These are phyloP conservation scores for Chaetomium strumarium DNA, from an alignment of 2,329 filamentous ascomycete species.

Conservation along the genomic window DNA sequence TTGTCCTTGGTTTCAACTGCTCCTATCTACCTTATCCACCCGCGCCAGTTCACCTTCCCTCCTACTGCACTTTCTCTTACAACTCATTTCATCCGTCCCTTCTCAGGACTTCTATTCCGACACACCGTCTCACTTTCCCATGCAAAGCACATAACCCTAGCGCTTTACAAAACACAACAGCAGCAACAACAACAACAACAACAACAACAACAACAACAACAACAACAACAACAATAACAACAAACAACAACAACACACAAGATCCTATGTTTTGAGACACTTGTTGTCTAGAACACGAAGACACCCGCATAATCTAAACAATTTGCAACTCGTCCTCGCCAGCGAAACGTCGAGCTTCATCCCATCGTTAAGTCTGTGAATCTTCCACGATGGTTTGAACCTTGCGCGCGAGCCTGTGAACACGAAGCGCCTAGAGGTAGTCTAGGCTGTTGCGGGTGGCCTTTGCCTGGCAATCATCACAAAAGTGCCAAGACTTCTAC, in stretches of 20 bases:
- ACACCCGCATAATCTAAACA: too few relatives aligned
- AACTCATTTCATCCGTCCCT: conserved; percentile 2
- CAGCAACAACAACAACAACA: too few relatives aligned
- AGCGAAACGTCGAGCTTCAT: background rate
- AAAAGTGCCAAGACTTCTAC: conserved; percentile 9
- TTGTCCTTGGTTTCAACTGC: conserved; percentile 20
- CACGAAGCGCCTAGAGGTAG: background rate
- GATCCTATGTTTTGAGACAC: conserved; percentile 2
- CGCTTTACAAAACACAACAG: too few relatives aligned
- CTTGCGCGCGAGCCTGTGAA: background rate
- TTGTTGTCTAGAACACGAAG: too few relatives aligned
- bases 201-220: too few relatives aligned
- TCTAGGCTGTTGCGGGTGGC: too few relatives aligned
- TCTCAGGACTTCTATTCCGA: background rate
- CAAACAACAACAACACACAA: background rate
- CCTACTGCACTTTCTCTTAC: conserved; percentile 13
- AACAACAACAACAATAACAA: too few relatives aligned
- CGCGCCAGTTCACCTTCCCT: conserved; percentile 7
- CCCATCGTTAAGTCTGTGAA: background rate
- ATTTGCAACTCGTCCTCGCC: background rate
- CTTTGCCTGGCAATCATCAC: background rate
- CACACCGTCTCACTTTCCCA: background rate
- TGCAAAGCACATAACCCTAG: too few relatives aligned
- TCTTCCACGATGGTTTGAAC: background rate
- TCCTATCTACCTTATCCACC: conserved; percentile 16